Evolutionary conservation across 2,329 filamentous ascomycete species (phyloP).

Genomic region (Orbilia quercus): DNA sequence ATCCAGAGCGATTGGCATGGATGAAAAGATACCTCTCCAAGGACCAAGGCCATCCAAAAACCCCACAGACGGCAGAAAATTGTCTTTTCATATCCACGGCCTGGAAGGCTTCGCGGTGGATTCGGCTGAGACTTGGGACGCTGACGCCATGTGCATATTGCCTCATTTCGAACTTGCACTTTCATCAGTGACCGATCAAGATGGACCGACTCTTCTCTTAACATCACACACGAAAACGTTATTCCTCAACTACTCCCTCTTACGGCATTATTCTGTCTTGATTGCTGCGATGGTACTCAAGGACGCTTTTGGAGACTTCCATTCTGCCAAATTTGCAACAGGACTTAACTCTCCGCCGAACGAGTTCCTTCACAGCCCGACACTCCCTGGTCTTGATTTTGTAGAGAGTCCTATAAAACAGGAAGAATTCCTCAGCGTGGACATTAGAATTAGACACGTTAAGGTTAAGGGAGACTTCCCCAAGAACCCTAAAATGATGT

Average conservation of each 20-base stretch:
- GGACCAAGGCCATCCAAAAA: constrained; percentile 65
- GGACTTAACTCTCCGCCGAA: constrained; percentile 14
- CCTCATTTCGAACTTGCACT: constrained; percentile 88
- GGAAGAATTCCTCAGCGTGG: constrained; percentile 79
- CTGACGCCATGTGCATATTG: constrained; percentile 84
- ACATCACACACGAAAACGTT: constrained; percentile 83
- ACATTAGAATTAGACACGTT: constrained; percentile 82
- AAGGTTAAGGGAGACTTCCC: constrained; percentile 92
- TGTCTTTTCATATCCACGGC: constrained; percentile 82
- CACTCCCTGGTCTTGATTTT: constrained; percentile 49
- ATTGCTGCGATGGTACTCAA: constrained; percentile 81
- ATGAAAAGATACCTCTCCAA: constrained; percentile 60
- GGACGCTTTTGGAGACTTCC: constrained; percentile 69
- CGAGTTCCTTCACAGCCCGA: constrained; percentile 19
- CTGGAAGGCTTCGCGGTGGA: constrained; percentile 93
- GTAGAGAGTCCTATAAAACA: constrained; percentile 58
- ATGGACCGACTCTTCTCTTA: constrained; percentile 87
- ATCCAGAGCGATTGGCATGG: constrained; percentile 63
- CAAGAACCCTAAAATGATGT: constrained; percentile 86
- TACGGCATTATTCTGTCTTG: constrained; percentile 88
- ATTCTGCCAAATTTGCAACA: constrained; percentile 27
- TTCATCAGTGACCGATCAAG: constrained; percentile 83
- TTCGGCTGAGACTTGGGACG: constrained; percentile 82
- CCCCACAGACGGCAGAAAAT: constrained; percentile 79
- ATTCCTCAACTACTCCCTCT: constrained; percentile 88